Evolutionary conservation across 306 rosid genomes (phyloP).

Genomic region (Mucuna pruriens): DNA sequence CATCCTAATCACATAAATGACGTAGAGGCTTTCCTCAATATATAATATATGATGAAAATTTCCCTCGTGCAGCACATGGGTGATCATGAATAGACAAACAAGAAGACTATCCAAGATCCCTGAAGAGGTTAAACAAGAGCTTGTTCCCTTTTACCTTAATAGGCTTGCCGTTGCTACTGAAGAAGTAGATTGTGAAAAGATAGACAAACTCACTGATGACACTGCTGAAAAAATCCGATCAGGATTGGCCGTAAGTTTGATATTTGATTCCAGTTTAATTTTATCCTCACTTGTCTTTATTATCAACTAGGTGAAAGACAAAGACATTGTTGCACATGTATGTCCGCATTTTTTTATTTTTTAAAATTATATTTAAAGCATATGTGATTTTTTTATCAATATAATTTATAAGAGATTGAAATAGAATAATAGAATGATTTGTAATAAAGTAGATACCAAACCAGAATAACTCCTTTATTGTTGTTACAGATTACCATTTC

Average conservation of each 20-base stretch:
- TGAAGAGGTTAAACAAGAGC: constrained; percentile 74
- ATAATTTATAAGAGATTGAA: too few relatives aligned
- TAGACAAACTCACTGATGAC: constrained; percentile 73
- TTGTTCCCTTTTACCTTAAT: constrained; percentile 70
- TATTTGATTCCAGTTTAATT: background rate
- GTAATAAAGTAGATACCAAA: too few relatives aligned
- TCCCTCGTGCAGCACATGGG: constrained; percentile 77
- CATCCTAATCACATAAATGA: background rate
- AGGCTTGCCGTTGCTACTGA: constrained; percentile 60
- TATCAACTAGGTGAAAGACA: too few relatives aligned
- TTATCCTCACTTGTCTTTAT: background rate
- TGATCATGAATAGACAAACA: constrained; percentile 90
- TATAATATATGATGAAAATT: background rate
- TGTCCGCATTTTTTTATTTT: too few relatives aligned
- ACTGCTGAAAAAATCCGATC: constrained; percentile 69
- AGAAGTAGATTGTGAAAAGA: constrained; percentile 64
- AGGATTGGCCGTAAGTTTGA: constrained; percentile 78
- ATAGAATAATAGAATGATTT: too few relatives aligned
- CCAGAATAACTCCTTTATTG: too few relatives aligned
- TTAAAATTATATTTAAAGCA: too few relatives aligned
- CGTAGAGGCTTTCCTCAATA: background rate
- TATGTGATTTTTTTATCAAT: too few relatives aligned
- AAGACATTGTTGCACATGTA: too few relatives aligned
- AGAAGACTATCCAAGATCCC: constrained; percentile 86
- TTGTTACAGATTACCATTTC: too few relatives aligned